Evolutionary conservation across 164 flowering plant species (phyloP).

Genomic region (Taxillus chinensis): DNA sequence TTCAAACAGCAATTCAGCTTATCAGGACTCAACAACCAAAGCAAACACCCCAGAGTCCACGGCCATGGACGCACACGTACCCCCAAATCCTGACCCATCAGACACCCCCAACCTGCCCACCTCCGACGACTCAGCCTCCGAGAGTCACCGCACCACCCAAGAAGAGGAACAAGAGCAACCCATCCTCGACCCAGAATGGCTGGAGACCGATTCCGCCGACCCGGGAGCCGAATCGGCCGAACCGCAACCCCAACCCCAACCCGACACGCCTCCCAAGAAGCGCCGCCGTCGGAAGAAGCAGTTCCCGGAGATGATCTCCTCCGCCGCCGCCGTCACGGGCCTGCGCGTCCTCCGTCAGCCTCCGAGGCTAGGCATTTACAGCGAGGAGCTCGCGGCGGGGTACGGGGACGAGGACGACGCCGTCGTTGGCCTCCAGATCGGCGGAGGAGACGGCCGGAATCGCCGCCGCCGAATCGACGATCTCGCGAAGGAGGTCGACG

Average conservation of each 20-base stretch:
- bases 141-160: constrained; percentile 4
- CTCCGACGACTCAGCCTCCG: constrained; percentile 19
- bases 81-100: constrained; percentile 6
- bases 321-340: constrained; percentile 28
- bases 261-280: constrained; percentile 19
- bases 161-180: constrained; percentile 2
- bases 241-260: constrained; percentile 3
- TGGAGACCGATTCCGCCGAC: constrained; percentile 15
- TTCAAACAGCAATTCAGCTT: too few relatives aligned
- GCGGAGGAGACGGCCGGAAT: constrained; percentile 21
- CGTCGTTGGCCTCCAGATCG: constrained; percentile 28
- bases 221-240: constrained; percentile 7
- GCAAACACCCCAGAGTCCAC: too few relatives aligned
- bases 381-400: constrained; percentile 17
- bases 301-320: constrained; percentile 56
- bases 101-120: constrained; percentile 12
- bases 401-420: constrained; percentile 9
- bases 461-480: constrained; percentile 43
- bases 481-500: constrained; percentile 57
- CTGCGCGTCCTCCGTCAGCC: constrained; percentile 41
- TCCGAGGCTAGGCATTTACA: constrained; percentile 23
- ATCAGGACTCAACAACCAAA: too few relatives aligned
- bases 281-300: constrained; percentile 64
- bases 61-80: constrained; percentile 12
- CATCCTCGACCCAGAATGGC: constrained; percentile 6